Percentiles rank a stretch among this genome's conserved stretches.
Conservation (phyloP, 345 rosid genomes). For the Salix arbutifolia region DNA sequence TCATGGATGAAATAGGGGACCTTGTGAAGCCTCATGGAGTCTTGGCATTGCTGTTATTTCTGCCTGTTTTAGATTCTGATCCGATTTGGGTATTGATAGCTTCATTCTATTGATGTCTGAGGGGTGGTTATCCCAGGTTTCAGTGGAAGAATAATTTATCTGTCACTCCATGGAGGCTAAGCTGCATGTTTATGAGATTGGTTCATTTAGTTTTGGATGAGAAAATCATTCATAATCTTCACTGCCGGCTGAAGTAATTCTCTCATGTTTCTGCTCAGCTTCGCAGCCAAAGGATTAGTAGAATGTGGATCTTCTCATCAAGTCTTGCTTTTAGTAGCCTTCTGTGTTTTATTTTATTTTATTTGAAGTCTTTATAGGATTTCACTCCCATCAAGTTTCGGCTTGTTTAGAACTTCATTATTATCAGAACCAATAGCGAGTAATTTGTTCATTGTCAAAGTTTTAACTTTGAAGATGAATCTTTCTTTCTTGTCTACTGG, state of each 20-base stretch:
- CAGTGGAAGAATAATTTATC: conserved; percentile 20
- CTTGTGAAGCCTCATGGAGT: conserved; percentile 9
- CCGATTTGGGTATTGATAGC: conserved; percentile 8
- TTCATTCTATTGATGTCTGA: conserved; percentile 12
- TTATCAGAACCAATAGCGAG: not conserved
- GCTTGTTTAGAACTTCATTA: not conserved
- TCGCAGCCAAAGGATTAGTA: conserved; percentile 7
- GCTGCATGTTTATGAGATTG: conserved; percentile 1
- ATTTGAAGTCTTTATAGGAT: not conserved
- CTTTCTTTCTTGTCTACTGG: not conserved
- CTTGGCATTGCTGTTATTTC: conserved; percentile 12
- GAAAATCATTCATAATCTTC: not conserved
- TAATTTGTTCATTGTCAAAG: conserved; percentile 2
- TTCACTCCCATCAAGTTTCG: not conserved
- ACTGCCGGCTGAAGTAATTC: conserved; percentile 4
- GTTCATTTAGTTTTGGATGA: conserved; percentile 6
- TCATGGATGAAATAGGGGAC: conserved; percentile 34
- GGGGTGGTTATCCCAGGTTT: conserved; percentile 7
- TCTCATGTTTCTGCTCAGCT: conserved; percentile 10
- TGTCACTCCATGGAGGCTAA: conserved; percentile 21
- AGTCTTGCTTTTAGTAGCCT: conserved; percentile 7
- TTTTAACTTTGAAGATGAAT: not conserved
- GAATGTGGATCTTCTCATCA: conserved; percentile 14
- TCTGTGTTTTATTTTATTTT: not conserved
- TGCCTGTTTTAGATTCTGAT: conserved; percentile 3